Conservation (phyloP, 2,329 filamentous ascomycete species). For the Fusarium sp. region DNA sequence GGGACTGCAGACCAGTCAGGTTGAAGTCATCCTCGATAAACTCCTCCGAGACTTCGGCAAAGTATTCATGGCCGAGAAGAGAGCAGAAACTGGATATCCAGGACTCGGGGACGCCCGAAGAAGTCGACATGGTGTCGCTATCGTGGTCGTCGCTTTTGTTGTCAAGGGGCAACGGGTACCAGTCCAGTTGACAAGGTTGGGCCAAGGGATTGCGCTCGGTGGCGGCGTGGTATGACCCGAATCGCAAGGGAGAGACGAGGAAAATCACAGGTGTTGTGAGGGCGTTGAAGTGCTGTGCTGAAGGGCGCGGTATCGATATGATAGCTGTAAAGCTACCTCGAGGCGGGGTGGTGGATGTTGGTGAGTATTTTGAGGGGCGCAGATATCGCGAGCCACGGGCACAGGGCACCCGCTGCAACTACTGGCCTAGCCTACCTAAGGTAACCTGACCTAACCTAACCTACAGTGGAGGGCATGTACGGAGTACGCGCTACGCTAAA, state of each 20-base stretch:
- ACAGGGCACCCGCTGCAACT: too few relatives aligned
- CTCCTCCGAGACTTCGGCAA: constrained; percentile 97
- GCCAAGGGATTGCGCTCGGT: constrained; percentile 20
- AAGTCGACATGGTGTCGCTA: constrained; percentile 62
- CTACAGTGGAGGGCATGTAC: constrained; percentile 10
- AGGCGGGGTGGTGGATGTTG: constrained; percentile 41
- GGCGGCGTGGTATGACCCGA: not conserved
- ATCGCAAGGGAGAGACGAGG: constrained; percentile 8
- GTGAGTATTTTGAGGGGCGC: constrained; percentile 36
- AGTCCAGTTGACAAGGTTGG: constrained; percentile 21
- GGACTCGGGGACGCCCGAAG: constrained; percentile 76
- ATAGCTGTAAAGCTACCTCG: constrained; percentile 32
- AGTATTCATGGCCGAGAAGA: constrained; percentile 96
- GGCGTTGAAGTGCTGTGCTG: constrained; percentile 13
- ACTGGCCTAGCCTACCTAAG: not conserved
- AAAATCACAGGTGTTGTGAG: not conserved
- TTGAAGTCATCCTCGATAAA: constrained; percentile 99
- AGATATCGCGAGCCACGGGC: constrained; percentile 31
- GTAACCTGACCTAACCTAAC: not conserved
- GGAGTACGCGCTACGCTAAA: constrained; percentile 18
- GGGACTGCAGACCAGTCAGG: constrained; percentile 90
- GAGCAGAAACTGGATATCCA: constrained; percentile 99
- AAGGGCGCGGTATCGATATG: constrained; percentile 38
- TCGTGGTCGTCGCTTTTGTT: constrained; percentile 2
- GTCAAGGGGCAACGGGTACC: constrained; percentile 17